Conservation (phyloP, 306 rosid genomes). For the Lathyrus tuberosus region DNA sequence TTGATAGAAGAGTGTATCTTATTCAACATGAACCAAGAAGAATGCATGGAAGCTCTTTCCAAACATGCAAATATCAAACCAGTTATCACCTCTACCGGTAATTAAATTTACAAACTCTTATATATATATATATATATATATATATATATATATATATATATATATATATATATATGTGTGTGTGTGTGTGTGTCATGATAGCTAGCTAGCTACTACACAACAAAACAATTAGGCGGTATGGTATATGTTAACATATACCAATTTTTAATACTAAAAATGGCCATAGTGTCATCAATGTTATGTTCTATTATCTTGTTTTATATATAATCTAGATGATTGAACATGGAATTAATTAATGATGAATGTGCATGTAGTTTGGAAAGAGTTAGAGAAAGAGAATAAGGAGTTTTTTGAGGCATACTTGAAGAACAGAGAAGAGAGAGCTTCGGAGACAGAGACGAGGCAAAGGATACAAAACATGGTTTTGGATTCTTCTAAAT, state of each 20-base stretch:
- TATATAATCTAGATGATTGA: background rate
- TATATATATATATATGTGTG: too few species aligned
- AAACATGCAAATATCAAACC: slow-evolving; percentile 90
- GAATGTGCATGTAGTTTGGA: slow-evolving; percentile 71
- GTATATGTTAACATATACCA: background rate
- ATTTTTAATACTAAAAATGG: background rate
- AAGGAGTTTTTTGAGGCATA: slow-evolving; percentile 87
- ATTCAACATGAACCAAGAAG: slow-evolving; percentile 90
- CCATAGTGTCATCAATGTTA: slow-evolving; percentile 2
- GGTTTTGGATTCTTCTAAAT: slow-evolving; percentile 43
- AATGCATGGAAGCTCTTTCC: slow-evolving; percentile 95
- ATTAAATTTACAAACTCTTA: background rate
- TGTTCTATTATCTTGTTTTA: background rate
- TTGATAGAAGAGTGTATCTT: slow-evolving; percentile 87
- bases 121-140: too few species aligned
- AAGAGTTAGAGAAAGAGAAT: slow-evolving; percentile 91
- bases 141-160: too few species aligned
- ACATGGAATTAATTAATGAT: slow-evolving; percentile 8
- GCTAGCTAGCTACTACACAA: background rate
- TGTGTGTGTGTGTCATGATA: too few species aligned
- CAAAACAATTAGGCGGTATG: background rate
- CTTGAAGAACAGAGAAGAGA: slow-evolving; percentile 45
- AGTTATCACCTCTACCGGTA: slow-evolving; percentile 86
- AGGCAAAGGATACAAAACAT: slow-evolving; percentile 47
- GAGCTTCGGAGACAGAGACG: slow-evolving; percentile 46